Conservation (phyloP, 2,329 filamentous ascomycete genomes). For the Fusarium sp. region DNA sequence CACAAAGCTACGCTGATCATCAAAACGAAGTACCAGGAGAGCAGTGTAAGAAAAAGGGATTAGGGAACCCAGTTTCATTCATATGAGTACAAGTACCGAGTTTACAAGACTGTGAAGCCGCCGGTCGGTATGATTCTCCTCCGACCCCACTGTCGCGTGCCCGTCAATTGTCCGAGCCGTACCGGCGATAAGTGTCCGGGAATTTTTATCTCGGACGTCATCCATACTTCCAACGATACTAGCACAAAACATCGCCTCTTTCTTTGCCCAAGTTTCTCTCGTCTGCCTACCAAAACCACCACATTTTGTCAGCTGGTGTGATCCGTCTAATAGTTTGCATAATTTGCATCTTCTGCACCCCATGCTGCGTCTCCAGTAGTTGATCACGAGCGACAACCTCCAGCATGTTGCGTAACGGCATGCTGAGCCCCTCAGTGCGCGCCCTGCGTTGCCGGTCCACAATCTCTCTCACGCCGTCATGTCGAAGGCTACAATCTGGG, state of each 20-base stretch:
- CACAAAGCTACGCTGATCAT: too few relatives aligned
- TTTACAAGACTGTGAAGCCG: neutral
- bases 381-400: slow-evolving; percentile 28
- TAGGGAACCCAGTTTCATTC: neutral
- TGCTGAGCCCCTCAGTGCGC: slow-evolving; percentile 41
- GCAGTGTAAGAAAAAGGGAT: too few relatives aligned
- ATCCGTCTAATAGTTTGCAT: neutral
- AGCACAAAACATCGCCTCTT: slow-evolving; percentile 18
- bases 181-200: slow-evolving; percentile 40
- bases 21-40: too few relatives aligned
- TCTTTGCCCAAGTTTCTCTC: neutral
- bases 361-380: slow-evolving; percentile 25
- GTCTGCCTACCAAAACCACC: neutral
- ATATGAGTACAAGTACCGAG: neutral
- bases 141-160: slow-evolving; percentile 34
- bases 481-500: slow-evolving; percentile 48
- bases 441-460: slow-evolving; percentile 48
- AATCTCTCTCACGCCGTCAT: slow-evolving; percentile 62
- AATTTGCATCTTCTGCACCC: neutral
- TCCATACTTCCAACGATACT: slow-evolving; percentile 20
- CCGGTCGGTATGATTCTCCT: slow-evolving; percentile 21
- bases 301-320: neutral
- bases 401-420: slow-evolving; percentile 48
- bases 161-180: slow-evolving; percentile 37
- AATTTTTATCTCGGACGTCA: slow-evolving; percentile 44